Base-by-base conservation (phyloP, 495 filamentous ascomycete genomes). In the Penicillium antarcticum region DNA sequence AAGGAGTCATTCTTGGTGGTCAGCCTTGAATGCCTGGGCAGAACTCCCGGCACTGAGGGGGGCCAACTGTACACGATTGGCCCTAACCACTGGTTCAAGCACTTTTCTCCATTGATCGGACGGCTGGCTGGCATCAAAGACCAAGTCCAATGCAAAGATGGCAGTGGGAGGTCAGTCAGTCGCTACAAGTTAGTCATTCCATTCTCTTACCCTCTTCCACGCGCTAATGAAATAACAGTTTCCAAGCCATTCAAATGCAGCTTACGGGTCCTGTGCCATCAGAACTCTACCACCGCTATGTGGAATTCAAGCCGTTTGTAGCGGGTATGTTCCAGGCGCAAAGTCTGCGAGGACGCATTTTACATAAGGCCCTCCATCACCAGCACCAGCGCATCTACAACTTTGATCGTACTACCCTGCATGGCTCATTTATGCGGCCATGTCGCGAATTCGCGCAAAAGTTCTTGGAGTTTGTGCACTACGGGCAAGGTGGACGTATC, bases 221-320 rank as follows among this genome's bases (percentile, higher is more conserved):
- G 31, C 11, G 23, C 51, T 57, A 31, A 48, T 41, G 2, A 42
- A 42, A 4, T n/a, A 36, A 38, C 31, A 91, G 87, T 65, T 97
- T 97, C 71, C 90, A 95, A 79, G 90, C 92, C 33, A 94, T 92
- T 65, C 86, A 96, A 55, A 83, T 97, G 39, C 92, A 97, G 54
- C 79, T 97, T 24, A 73, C 77, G 18, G 92, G 92, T 0, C 92
- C 92, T 0, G 86, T 92, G 0, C 91, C 92, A 0, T 63, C 77
- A 3, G 71, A 80, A 40, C 75, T 97, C 21, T 95, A 95, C 62
- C 91, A 96, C 62, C 85, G 88, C 52, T 97, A 85, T 68, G 91
- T 97, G 39, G 92, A 94, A 62, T 96, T 97, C 66, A 86, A 81
- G 38, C 92, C 92, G 16, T 89, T 95, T 58, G 87, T 97, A 33